phyloP scores from a whole-genome alignment of 2,329 filamentous ascomycete species.

The Neofusicoccum parvum region DNA sequence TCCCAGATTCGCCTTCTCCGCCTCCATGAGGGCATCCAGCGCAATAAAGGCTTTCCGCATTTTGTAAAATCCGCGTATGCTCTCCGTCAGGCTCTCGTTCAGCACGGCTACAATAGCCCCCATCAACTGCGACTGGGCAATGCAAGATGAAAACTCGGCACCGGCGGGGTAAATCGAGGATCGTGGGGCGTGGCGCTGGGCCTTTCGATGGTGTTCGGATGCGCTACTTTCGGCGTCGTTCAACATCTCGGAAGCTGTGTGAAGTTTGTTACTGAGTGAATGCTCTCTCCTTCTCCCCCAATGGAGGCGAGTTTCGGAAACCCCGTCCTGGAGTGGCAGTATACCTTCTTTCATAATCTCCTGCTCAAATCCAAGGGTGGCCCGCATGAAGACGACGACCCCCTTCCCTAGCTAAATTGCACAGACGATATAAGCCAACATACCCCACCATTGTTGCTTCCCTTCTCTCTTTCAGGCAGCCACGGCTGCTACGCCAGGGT shows the following conservation, averaged over 20 bases:
- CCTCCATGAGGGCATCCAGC: constrained; percentile 75
- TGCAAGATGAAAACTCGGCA: constrained; percentile 81
- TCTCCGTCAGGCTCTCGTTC: constrained; percentile 91
- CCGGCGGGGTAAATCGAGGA: constrained; percentile 77
- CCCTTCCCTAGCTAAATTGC: constrained; percentile 68
- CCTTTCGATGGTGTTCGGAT: constrained; percentile 73
- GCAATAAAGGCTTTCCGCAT: constrained; percentile 85
- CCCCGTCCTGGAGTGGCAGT: background rate
- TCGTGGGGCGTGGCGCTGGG: constrained; percentile 49
- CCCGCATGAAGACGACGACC: constrained; percentile 80
- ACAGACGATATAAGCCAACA: background rate
- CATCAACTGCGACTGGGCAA: constrained; percentile 87
- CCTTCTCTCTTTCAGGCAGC: background rate
- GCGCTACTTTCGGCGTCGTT: constrained; percentile 75
- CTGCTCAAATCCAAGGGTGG: constrained; percentile 88
- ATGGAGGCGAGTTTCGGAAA: no score
- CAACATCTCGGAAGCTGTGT: constrained; percentile 67
- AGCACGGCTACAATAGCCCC: constrained; percentile 83
- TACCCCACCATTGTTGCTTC: background rate
- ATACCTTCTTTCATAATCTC: constrained; percentile 78
- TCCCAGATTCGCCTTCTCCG: constrained; percentile 65
- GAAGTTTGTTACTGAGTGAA: background rate
- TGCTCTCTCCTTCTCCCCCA: background rate
- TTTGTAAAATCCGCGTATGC: constrained; percentile 89
- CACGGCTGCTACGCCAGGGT: background rate